Evolutionary conservation across 1,284 basidiomycete genomes (phyloP), one percentile per base, ranked within the genome.

Genomic region (Naganishia sp.): DNA sequence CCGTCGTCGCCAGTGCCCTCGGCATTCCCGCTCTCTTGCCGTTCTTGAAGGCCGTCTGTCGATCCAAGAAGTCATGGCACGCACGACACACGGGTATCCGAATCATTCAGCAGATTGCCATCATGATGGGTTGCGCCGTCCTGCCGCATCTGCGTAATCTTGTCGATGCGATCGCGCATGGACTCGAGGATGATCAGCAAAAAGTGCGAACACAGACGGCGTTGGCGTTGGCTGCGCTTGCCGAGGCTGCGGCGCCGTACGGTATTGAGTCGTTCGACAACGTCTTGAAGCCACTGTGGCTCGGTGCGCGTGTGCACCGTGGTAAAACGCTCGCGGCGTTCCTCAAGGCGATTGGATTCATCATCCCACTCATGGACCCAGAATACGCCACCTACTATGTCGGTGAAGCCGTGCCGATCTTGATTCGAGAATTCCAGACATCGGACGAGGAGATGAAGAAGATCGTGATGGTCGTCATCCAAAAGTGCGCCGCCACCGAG

Each of bases 401-500:
- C 59, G 94, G 93, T 80, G 94, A 96, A 84, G 92, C 94, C 70
- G 95, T 94, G 63, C 91, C 96, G 68, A 96, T 97, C 77, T 87
- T 99, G 68, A 99, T 99, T 70, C 92, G 96, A 77, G 96, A 99
- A 82, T 99, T 99, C 83, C 94, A 96, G 79, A 97, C 93, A 6
- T 96, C 95, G 10, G 96, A 99, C 78, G 96, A 99, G 80, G 96
- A 99, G 83, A 99, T 99, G 96, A 96, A 98, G 84, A 96, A 98
- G 84, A 99, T 99, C 72, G 95, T 99, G 3, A 82, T 99, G 60
- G 98, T 99, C 79, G 96, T 99, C 64, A 94, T 99, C 75, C 96
- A 98, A 81, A 95, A 99, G 79, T 99, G 96, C 76, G 92, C 96
- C 45, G 91, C 92, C 7, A 99, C 96, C 0, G 96, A 99, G 75